Base-by-base conservation (phyloP, 345 rosid genomes). In the Aquilaria malaccensis region DNA sequence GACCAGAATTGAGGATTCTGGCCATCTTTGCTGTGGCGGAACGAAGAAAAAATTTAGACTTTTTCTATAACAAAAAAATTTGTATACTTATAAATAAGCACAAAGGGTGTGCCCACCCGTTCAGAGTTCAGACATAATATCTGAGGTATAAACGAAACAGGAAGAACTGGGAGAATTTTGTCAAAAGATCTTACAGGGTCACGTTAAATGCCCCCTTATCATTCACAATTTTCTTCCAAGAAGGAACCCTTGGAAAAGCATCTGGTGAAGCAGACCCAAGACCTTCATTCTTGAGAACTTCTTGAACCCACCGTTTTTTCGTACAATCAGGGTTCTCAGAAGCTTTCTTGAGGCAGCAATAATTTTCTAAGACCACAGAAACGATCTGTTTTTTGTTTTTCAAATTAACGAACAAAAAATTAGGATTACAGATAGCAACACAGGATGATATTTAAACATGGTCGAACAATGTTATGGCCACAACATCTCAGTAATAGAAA, bases 1-100 rank as follows among this genome's bases (percentile, higher is more conserved):
- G 99, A 85, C 99, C 99, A 95, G 81, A 95, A 91, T 81, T 80
- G 64, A 59, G 96, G 97, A 77, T 85, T 70, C 65, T 70, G 68
- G 29, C 83, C 79, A 75, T 85, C 88, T 83, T 88, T 91, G 68
- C 97, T 88, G 82, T 43, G 62, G 52, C 48, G 70, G 29, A 46
- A 56, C 61, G 72, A 15, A 41, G 49, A 48, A 22, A 22, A 22
- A 22, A 22, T 22, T 22, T 22, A 22, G 22, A 22, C 22, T 22
- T 22, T 22, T 22, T 22, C 22, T 22, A 22, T 22, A 22, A 22
- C 22, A 22, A 22, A 22, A 22, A 22, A 22, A 22, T 22, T 22
- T 22, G 22, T 22, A 22, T 22, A 1, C 22, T 22, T 22, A 22
- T 22, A 22, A 22, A 22, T 22, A 22, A 22, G 22, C 22, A 22